Percentiles rank a stretch among this genome's conserved stretches.
These are phyloP conservation scores for Fibroporia radiculosa DNA, from an alignment of 768 basidiomycete genomes.

Conservation along the genomic window DNA sequence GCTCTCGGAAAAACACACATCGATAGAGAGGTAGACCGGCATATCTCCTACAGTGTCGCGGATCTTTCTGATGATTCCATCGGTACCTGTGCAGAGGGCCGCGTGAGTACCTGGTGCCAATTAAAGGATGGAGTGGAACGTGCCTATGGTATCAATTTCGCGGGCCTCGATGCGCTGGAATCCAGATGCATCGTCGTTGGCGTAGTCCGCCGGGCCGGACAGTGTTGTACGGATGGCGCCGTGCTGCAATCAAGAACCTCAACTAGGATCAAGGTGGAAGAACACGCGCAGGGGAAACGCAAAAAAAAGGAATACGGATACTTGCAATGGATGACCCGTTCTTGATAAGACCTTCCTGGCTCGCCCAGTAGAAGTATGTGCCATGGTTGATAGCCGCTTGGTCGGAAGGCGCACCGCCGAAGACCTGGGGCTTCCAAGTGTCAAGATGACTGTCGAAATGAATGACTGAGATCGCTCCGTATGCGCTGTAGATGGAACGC, in stretches of 20 bases:
- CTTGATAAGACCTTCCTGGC: conserved; percentile 70
- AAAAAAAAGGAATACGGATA: conserved; percentile 34
- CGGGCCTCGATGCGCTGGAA: conserved; percentile 80
- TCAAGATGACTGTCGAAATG: conserved; percentile 86
- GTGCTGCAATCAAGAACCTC: conserved; percentile 46
- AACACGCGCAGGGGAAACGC: conserved; percentile 12
- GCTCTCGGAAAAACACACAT: conserved; percentile 36
- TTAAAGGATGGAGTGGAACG: too few species aligned
- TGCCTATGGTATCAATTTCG: conserved; percentile 78
- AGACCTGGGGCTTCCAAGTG: conserved; percentile 70
- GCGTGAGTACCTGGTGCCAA: too few species aligned
- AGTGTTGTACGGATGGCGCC: conserved; percentile 84
- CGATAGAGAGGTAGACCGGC: conserved; percentile 76
- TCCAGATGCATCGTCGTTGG: conserved; percentile 69
- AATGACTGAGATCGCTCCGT: conserved; percentile 75
- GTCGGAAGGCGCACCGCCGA: conserved; percentile 64
- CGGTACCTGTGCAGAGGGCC: conserved; percentile 39
- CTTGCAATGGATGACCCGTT: conserved; percentile 82
- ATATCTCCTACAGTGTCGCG: conserved; percentile 64
- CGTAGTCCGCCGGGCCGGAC: conserved; percentile 69
- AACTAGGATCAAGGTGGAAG: conserved; percentile 67
- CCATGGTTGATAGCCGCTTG: conserved; percentile 80
- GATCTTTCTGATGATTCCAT: conserved; percentile 76
- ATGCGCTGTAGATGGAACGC: conserved; percentile 67
- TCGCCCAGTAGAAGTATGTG: conserved; percentile 88